Percentiles rank a stretch among this genome's conserved stretches.
Evolutionary conservation across 2,329 filamentous ascomycete species (phyloP).

Genomic region (Knufia fluminis): DNA sequence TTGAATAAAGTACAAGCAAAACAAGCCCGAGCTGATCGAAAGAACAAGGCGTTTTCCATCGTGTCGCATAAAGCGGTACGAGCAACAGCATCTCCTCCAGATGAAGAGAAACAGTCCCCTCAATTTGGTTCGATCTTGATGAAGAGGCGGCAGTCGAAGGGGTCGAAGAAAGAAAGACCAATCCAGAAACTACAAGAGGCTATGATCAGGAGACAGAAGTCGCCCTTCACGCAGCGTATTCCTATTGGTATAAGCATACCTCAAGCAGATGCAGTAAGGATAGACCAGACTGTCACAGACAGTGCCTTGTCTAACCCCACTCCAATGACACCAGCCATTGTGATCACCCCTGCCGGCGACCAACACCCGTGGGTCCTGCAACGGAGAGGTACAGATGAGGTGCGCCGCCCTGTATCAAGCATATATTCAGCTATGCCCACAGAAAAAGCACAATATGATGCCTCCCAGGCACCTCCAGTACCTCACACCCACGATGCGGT

Average conservation of each 20-base stretch:
- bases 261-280: conserved; percentile 24
- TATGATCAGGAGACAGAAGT: conserved; percentile 27
- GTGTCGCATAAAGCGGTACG: conserved; percentile 5
- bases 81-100: background rate
- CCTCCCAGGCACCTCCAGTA: conserved; percentile 31
- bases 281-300: conserved; percentile 19
- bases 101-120: background rate
- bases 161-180: conserved; percentile 19
- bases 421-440: conserved; percentile 34
- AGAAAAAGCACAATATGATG: conserved; percentile 12
- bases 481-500: conserved; percentile 30
- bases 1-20: conserved; percentile 19
- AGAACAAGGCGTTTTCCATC: conserved; percentile 6
- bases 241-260: conserved; percentile 39
- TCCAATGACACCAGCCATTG: conserved; percentile 36
- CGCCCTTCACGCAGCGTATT: conserved; percentile 37
- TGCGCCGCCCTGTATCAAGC: conserved; percentile 30
- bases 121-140: background rate
- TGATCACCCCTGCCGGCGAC: conserved; percentile 37
- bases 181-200: conserved; percentile 6
- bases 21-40: conserved; percentile 14
- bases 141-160: conserved; percentile 12
- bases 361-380: conserved; percentile 20
- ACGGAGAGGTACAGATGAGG: background rate
- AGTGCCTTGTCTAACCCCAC: conserved; percentile 27